Evolutionary conservation across 2,329 filamentous ascomycete species (phyloP), one percentile per base, ranked within the genome.

Genomic region (Colletotrichum sp.): DNA sequence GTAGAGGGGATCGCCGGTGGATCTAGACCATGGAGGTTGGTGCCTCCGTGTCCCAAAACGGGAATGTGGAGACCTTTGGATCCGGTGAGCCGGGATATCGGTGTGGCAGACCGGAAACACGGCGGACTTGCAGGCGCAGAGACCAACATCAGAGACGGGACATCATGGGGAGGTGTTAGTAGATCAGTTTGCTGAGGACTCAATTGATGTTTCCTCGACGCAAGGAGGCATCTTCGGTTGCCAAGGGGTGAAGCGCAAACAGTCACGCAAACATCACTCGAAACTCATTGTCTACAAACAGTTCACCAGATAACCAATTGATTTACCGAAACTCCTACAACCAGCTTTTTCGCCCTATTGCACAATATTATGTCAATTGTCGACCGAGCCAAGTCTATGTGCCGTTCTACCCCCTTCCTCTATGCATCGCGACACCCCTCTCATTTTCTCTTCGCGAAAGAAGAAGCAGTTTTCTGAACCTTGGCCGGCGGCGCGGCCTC

Each of bases 401-500:
- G 73, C 64, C 70, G 63, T 73, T 73, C 73, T 76, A 76, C 22
- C 27, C 34, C 55, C 19, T 39, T 27, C 59, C 52, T 52, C 61
- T 61, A 63, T 57, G 34, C 59, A 22, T 61, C 63, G 63, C 32
- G 29, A 73, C 29, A 34, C 63, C 27, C 25, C 30, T 44, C 64
- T 84, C 79, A 86, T 81, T 83, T 85, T 79, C 82, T 83, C 81
- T 84, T 86, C 9, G 83, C 80, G 78, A 82, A 83, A 12, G 80
- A 80, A 77, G 81, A 83, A 36, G 82, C 82, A 61, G 83, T 82
- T 80, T 87, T 88, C 77, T 85, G 84, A 77, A 88, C 79, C 80
- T 89, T 89, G 69, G 85, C 82, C 59, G 89, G 88, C 65, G 88
- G 87, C 57, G 86, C 87, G 12, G 87, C 85, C 78, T 90, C 88